Conservation (phyloP, 2,329 filamentous ascomycete genomes). For the Fusarium sp. region DNA sequence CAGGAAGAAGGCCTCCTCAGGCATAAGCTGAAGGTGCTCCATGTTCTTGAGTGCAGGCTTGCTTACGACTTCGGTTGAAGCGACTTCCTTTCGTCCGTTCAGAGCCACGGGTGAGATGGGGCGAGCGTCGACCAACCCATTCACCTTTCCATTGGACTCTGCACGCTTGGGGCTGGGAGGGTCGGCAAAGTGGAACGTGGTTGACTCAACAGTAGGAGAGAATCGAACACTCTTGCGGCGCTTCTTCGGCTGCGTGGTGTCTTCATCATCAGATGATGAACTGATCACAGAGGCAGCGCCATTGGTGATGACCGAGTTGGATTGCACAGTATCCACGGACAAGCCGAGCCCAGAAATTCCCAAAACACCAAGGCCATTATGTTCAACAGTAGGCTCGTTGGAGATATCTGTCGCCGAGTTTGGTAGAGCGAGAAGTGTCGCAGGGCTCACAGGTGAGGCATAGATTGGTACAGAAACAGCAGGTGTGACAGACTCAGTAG, state of each 20-base stretch:
- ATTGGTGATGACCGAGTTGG: constrained; percentile 8
- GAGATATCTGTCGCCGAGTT: constrained; percentile 57
- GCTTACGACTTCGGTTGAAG: neutral
- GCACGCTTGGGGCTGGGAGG: constrained; percentile 61
- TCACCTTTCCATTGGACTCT: constrained; percentile 26
- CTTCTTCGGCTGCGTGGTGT: constrained; percentile 48
- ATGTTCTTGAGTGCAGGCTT: constrained; percentile 57
- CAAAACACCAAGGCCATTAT: constrained; percentile 1
- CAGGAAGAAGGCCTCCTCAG: constrained; percentile 93
- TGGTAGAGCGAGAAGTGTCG: constrained; percentile 63
- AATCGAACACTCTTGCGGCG: constrained; percentile 76
- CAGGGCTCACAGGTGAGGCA: constrained; percentile 58
- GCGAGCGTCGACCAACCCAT: constrained; percentile 18
- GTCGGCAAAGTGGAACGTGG: constrained; percentile 67
- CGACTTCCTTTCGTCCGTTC: constrained; percentile 5
- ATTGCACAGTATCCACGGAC: constrained; percentile 10
- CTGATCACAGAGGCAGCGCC: constrained; percentile 10
- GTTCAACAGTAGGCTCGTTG: neutral
- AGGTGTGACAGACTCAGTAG: constrained; percentile 1
- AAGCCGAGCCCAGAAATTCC: constrained; percentile 20
- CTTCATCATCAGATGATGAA: constrained; percentile 40
- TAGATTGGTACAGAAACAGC: neutral
- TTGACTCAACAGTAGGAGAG: constrained; percentile 74
- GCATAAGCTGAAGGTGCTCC: constrained; percentile 92
- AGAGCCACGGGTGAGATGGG: constrained; percentile 21